Percentiles rank a stretch among this genome's conserved stretches.
Evolutionary conservation across 1,139 yeast genomes (phyloP).

Genomic region (Pichia sp.): DNA sequence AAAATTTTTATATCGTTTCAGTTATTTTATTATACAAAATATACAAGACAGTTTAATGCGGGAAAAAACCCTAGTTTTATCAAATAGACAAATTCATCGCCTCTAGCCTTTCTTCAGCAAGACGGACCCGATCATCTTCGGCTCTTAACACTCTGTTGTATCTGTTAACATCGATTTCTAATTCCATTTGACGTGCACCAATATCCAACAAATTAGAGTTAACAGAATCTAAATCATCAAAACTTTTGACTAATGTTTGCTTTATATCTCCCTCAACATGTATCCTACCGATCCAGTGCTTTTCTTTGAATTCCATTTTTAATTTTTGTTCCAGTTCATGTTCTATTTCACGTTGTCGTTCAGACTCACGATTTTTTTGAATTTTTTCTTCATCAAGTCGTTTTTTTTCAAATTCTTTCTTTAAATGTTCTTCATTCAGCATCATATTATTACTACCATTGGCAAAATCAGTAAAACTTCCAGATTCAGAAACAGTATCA

Average conservation of each 20-base stretch:
- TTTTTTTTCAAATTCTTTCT: slow-evolving; percentile 1
- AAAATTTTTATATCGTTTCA: background rate
- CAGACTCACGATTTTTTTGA: slow-evolving; percentile 2
- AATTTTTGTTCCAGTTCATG: slow-evolving; percentile 7
- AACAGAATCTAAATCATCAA: slow-evolving; percentile 23
- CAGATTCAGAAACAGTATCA: too few relatives aligned
- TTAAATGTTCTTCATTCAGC: background rate
- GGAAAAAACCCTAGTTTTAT: too few relatives aligned
- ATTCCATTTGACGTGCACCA: slow-evolving; percentile 18
- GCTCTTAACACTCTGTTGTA: slow-evolving; percentile 22
- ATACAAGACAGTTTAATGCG: too few relatives aligned
- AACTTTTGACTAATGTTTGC: slow-evolving; percentile 14
- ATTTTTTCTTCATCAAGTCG: slow-evolving; percentile 1
- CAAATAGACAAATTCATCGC: slow-evolving; percentile 24
- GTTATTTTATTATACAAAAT: background rate
- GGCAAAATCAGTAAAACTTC: background rate
- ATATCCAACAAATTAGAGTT: slow-evolving; percentile 19
- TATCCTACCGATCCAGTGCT: slow-evolving; percentile 28
- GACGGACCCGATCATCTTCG: slow-evolving; percentile 25
- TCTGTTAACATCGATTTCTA: slow-evolving; percentile 28
- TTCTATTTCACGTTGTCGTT: slow-evolving; percentile 4
- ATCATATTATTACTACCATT: background rate
- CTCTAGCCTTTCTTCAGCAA: slow-evolving; percentile 30
- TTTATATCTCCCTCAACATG: slow-evolving; percentile 20
- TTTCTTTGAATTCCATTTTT: slow-evolving; percentile 14